phyloP scores from a whole-genome alignment of 2,329 filamentous ascomycete species.

The Dothideomycetes sp. region DNA sequence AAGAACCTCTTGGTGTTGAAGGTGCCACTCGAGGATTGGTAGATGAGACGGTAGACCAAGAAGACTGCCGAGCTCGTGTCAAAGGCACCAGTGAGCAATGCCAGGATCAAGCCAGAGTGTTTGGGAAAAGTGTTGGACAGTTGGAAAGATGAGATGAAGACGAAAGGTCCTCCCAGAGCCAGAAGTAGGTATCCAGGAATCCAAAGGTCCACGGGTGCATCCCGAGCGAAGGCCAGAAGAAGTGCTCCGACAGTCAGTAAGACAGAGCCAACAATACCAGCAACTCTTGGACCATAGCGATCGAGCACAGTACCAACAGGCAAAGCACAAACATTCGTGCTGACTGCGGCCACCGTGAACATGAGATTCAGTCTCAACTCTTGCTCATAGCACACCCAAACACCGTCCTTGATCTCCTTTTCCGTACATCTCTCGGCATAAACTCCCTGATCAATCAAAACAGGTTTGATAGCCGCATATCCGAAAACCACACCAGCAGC shows the following conservation, averaged over 20 bases:
- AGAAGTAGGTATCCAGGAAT: constrained; percentile 43
- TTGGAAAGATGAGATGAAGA: constrained; percentile 44
- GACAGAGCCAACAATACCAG: constrained; percentile 60
- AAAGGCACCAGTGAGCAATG: constrained; percentile 43
- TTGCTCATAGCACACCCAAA: constrained; percentile 49
- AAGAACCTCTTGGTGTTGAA: constrained; percentile 43
- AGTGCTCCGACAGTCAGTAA: constrained; percentile 62
- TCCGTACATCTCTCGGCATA: constrained; percentile 57
- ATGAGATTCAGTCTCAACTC: constrained; percentile 68
- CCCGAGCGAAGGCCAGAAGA: constrained; percentile 57
- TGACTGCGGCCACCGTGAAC: constrained; percentile 84
- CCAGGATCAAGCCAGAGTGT: constrained; percentile 40
- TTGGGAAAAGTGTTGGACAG: constrained; percentile 44
- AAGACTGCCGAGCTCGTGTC: constrained; percentile 42
- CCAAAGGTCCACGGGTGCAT: constrained; percentile 60
- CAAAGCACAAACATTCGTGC: constrained; percentile 77
- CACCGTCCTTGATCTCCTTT: constrained; percentile 40
- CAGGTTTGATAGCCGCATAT: constrained; percentile 75
- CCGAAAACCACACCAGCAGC: constrained; percentile 75
- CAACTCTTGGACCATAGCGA: constrained; percentile 67
- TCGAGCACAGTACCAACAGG: constrained; percentile 81
- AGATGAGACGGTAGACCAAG: constrained; percentile 38
- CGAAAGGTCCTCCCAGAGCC: constrained; percentile 41
- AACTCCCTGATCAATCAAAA: constrained; percentile 63
- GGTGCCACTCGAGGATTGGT: constrained; percentile 32